Evolutionary conservation across 73 alveolate genomes (phyloP), one percentile per base, ranked within the genome.

Genomic region (Paramecium caudatum): DNA sequence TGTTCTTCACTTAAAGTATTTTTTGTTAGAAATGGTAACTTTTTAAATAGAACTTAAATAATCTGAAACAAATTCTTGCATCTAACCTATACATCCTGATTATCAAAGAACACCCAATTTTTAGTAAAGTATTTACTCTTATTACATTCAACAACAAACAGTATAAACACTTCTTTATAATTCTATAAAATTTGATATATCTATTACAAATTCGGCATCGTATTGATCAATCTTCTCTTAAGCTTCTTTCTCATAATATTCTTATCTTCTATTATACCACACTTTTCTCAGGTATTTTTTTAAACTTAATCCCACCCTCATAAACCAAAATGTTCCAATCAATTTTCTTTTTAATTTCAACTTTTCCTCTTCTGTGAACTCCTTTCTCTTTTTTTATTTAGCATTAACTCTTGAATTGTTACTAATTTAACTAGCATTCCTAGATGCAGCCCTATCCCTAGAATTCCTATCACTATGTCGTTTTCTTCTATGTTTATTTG

Each of bases 181-280:
- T 55, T 55, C 80, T 55, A 55, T 55, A 10, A 27, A 55, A 55
- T 55, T 55, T 55, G 80, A 55, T 55, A 55, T 27, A 55, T 55
- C 80, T 27, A 55, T 55, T 55, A 55, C 80, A 55, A 55, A 55
- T 55, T 55, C 80, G 30, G 23, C 46, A 55, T 55, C 80, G 80
- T 27, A 55, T 55, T 55, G 23, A 55, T 55, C 80, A 55, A 55
- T 55, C 30, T 27, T 27, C 30, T 55, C 23, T 43, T 55, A 55
- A 27, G 80, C 80, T 55, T 55, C 80, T 27, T 37, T 55, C 23
- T 55, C 37, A 21, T 55, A 55, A 55, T 55, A 55, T 16, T 55
- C 80, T 55, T 55, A 23, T 55, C 80, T 55, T 55, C 80, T 23
- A 27, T 55, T 37, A 27, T 27, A 6, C 80, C 80, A 55, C 2